Conservation (phyloP, 2,329 filamentous ascomycete species). For the Boeremia exigua region DNA sequence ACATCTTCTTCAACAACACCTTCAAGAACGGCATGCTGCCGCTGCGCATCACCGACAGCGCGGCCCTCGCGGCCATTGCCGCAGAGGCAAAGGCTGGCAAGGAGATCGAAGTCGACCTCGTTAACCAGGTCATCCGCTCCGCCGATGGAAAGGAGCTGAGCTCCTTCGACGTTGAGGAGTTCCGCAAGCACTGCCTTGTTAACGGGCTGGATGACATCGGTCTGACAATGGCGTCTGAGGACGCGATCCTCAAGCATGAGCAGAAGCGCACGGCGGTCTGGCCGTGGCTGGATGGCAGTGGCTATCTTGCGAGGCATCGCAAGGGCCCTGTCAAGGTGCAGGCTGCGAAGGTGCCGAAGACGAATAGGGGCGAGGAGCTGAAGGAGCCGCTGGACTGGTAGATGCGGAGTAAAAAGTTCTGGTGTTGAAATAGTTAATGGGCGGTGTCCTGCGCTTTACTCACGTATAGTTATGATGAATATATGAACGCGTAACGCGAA, state of each 20-base stretch:
- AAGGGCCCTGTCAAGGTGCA: conserved; percentile 67
- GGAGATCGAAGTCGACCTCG: conserved; percentile 89
- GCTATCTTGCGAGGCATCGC: conserved; percentile 70
- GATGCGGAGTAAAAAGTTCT: not conserved
- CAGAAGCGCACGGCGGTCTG: conserved; percentile 75
- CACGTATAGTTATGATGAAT: conserved; percentile 5
- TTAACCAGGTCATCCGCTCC: conserved; percentile 81
- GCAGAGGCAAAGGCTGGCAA: conserved; percentile 78
- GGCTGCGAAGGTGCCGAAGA: conserved; percentile 78
- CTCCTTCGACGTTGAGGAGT: conserved; percentile 86
- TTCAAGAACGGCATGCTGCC: conserved; percentile 99
- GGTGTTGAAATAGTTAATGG: not conserved
- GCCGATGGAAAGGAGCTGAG: conserved; percentile 75
- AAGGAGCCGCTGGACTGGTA: conserved; percentile 91
- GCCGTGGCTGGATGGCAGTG: conserved; percentile 89
- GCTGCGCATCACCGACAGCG: conserved; percentile 73
- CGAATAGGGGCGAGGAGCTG: conserved; percentile 83
- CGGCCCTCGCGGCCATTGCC: conserved; percentile 72
- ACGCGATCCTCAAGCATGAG: conserved; percentile 87
- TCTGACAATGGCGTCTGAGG: conserved; percentile 88
- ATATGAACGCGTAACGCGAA: not conserved
- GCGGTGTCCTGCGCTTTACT: not conserved
- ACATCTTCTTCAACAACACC: conserved; percentile 99
- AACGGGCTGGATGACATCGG: conserved; percentile 97
- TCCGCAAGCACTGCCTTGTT: conserved; percentile 90